Evolutionary conservation across 1,284 basidiomycete genomes (phyloP).

Genomic region (Cystobasidium slooffiae): DNA sequence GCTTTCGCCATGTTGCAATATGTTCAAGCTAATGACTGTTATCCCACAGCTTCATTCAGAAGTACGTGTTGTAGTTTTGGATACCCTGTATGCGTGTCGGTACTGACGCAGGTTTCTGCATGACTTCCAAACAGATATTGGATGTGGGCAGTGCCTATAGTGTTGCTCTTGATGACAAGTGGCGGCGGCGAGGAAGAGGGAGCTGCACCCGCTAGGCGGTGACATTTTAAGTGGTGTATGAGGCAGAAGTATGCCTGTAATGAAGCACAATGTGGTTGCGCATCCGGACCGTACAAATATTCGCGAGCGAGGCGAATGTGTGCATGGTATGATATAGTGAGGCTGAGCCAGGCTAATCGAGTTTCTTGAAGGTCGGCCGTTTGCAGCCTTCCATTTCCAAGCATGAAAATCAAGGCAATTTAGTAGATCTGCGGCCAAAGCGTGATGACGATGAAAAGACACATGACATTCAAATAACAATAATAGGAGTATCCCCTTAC

Average conservation of each 20-base stretch:
- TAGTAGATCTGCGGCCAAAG: no score
- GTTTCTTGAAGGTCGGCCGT: not conserved
- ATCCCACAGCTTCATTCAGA: conserved; percentile 31
- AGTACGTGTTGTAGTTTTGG: conserved; percentile 6
- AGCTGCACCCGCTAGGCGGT: not conserved
- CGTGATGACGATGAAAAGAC: not conserved
- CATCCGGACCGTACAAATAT: no score
- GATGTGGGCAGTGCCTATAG: conserved; percentile 34
- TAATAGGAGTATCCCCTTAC: not conserved
- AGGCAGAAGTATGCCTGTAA: no score
- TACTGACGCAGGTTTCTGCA: conserved; percentile 1
- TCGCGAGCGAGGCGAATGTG: no score
- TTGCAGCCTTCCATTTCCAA: no score
- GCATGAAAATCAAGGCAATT: no score
- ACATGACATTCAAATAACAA: not conserved
- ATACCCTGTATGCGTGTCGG: not conserved
- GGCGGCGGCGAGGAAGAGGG: conserved; percentile 28
- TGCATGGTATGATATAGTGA: no score
- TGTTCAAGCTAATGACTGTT: not conserved
- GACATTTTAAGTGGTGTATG: no score
- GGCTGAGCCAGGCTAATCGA: not conserved
- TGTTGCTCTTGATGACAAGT: conserved; percentile 30
- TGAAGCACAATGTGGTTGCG: no score
- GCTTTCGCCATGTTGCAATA: not conserved
- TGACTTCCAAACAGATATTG: conserved; percentile 20